phyloP scores from a whole-genome alignment of 1,139 yeast genomes.

The Barnettozyma hawaiiensis region DNA sequence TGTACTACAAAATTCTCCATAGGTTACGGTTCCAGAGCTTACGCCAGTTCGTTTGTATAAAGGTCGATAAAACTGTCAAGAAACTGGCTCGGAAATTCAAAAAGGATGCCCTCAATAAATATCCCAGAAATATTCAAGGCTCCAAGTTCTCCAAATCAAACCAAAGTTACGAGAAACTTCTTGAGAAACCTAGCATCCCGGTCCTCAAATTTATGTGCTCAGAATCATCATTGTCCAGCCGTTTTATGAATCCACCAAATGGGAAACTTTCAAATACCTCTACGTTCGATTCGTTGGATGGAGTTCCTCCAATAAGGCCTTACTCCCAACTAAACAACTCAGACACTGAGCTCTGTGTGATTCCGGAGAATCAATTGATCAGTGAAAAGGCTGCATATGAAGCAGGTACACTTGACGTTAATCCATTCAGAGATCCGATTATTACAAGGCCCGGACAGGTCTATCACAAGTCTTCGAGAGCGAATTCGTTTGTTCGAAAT shows the following conservation, averaged over 20 bases:
- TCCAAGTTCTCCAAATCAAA: constrained; percentile 2
- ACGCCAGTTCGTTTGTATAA: constrained; percentile 53
- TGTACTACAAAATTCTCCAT: constrained; percentile 41
- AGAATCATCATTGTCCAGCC: background rate
- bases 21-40: constrained; percentile 36
- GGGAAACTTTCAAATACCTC: background rate
- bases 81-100: constrained; percentile 45
- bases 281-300: constrained; percentile 8
- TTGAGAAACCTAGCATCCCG: constrained; percentile 18
- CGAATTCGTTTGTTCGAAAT: constrained; percentile 7
- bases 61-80: constrained; percentile 52
- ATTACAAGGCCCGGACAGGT: constrained; percentile 11
- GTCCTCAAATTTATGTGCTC: background rate
- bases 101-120: constrained; percentile 26
- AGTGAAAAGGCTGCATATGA: background rate
- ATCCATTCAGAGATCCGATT: constrained; percentile 10
- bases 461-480: constrained; percentile 10
- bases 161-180: background rate
- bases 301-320: constrained; percentile 3
- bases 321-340: constrained; percentile 6
- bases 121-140: background rate
- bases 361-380: background rate
- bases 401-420: background rate
- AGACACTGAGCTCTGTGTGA: background rate
- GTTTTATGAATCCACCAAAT: background rate